These are phyloP conservation scores for Colletotrichum sp. DNA, from an alignment of 2,329 filamentous ascomycete genomes.

Conservation along the genomic window DNA sequence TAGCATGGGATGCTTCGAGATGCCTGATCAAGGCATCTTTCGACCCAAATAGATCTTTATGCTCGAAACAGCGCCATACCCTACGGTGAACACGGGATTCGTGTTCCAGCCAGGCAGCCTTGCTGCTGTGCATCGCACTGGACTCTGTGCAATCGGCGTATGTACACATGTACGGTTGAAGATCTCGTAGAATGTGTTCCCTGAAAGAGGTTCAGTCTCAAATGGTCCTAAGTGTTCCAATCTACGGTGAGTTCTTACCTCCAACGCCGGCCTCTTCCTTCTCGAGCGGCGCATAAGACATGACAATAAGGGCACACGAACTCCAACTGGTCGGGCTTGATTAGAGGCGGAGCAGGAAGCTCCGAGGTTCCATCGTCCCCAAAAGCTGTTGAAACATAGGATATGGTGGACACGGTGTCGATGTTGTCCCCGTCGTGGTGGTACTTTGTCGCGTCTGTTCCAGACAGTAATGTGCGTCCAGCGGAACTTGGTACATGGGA, in stretches of 20 bases:
- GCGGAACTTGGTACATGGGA: background rate
- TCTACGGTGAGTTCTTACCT: background rate
- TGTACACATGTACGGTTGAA: conserved; percentile 1
- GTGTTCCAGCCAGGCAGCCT: background rate
- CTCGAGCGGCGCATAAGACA: background rate
- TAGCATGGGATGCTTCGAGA: background rate
- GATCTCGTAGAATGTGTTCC: background rate
- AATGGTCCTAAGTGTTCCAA: too few relatives aligned
- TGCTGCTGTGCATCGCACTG: background rate
- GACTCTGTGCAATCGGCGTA: background rate
- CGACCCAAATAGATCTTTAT: background rate
- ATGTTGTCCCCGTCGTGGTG: background rate
- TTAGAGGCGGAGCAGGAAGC: background rate
- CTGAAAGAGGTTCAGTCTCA: background rate
- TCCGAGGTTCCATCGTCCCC: background rate
- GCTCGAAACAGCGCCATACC: background rate
- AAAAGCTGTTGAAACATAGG: background rate
- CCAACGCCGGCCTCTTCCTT: background rate
- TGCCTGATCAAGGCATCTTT: background rate
- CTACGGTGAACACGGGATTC: background rate
- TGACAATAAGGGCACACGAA: background rate
- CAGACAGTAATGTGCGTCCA: background rate
- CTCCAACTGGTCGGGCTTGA: background rate
- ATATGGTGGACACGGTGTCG: background rate
- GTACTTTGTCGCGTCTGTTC: background rate